A percentile compares a stretch with the other conserved stretches of the same genome.
Conservation (phyloP, 352 stramenopile species). For the Pythium vanterpoolii region DNA sequence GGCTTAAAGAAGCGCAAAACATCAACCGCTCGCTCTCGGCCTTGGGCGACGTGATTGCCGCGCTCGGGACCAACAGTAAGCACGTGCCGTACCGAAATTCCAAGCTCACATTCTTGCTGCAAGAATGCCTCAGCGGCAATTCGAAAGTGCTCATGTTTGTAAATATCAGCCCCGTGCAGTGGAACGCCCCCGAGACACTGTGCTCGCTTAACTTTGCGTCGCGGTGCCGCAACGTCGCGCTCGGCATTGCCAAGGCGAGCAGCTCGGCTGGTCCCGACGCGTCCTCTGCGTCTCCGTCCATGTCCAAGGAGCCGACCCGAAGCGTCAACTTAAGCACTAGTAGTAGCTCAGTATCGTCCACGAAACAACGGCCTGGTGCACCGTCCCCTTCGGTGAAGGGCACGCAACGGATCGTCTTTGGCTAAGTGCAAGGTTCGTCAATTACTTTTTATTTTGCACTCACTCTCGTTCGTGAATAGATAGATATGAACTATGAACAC, state of each 20-base stretch:
- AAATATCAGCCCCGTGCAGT: conserved; percentile 87
- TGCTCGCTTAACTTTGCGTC: conserved; percentile 91
- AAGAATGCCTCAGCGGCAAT: conserved; percentile 78
- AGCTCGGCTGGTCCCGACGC: conserved; percentile 10
- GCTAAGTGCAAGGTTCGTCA: conserved; percentile 1
- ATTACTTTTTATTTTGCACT: not conserved
- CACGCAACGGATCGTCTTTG: conserved; percentile 13
- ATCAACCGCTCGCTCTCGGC: conserved; percentile 96
- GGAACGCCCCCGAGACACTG: conserved; percentile 85
- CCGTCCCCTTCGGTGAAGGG: conserved; percentile 14
- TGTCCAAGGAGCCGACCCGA: conserved; percentile 2
- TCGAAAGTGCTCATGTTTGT: conserved; percentile 87
- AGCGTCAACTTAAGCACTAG: conserved; percentile 8
- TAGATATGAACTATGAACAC: not conserved
- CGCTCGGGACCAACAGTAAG: conserved; percentile 80
- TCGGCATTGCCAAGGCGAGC: conserved; percentile 79
- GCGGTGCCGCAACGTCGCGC: conserved; percentile 81
- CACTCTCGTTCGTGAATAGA: conserved; percentile 9
- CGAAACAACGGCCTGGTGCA: not conserved
- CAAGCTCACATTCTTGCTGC: conserved; percentile 91
- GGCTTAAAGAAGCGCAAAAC: conserved; percentile 94
- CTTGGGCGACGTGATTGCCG: conserved; percentile 94
- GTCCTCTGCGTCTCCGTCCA: conserved; percentile 11
- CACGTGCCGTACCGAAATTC: conserved; percentile 96
- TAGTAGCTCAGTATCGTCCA: not conserved